Evolutionary conservation across 257 asterid genomes (phyloP), one percentile per base, ranked within the genome.

Genomic region (Salvia splendens): DNA sequence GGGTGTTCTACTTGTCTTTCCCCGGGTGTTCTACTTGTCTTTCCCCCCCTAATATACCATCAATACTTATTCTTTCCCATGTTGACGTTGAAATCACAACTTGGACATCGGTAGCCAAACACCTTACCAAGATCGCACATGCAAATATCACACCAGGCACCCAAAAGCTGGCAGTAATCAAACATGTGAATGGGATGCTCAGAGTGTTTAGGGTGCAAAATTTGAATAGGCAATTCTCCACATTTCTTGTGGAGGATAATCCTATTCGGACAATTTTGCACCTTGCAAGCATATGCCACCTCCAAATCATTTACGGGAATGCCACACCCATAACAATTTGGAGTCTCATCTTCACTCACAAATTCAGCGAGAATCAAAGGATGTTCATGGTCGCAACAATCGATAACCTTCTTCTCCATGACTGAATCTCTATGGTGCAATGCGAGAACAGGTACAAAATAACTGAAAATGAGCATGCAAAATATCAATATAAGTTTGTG

Each of bases 281-380:
- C 5, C 65, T 4, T 8, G 65, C 65, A 59, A 59, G n/a, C 32
- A 59, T 59, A 59, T 7, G 49, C 14, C 30, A 59, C 0, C 33
- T 60, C 65, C 35, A 38, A 4, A 38, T 38, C 4, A 40, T 2
- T 8, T 40, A 60, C 16, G 2, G 5, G 8, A 2, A 9, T 16
- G 14, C 51, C 65, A 17, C 65, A 60, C 49, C 16, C 65, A 17
- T 60, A 40, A 40, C 65, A 60, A 60, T 40, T 4, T 60, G 16
- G 9, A 40, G 8, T 4, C 50, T 35, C 47, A 6, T n/a, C 14
- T 0, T 60, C 10, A 40, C 48, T 56, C 63, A 4, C 45, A 40
- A 43, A 17, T 42, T 10, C 17, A 8, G 6, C 15, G 8, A 61
- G 47, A 61, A 17, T 61, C 67, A 42, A 24, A 42, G 52, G 53